Evolutionary conservation across 129 eudicot species (phyloP).

Genomic region (Helichrysum umbraculigerum): DNA sequence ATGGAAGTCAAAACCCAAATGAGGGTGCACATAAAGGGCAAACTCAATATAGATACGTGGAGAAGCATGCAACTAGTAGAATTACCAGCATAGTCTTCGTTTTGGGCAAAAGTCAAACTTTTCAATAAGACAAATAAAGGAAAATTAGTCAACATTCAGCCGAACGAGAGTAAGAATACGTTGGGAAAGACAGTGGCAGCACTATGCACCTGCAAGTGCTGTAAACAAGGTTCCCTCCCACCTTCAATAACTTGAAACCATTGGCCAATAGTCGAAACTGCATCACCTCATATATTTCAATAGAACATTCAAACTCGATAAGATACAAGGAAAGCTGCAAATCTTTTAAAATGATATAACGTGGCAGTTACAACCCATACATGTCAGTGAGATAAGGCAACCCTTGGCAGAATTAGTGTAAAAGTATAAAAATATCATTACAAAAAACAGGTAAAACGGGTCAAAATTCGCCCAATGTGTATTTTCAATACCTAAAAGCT

Average conservation of each 20-base stretch:
- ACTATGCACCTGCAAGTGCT: conserved; percentile 88
- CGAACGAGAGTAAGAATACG: conserved; percentile 1
- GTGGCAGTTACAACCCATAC: no score
- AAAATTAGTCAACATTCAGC: conserved; percentile 10
- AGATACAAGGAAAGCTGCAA: not conserved
- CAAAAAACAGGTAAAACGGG: no score
- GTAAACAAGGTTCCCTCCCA: conserved; percentile 81
- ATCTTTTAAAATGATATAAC: not conserved
- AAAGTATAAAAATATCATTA: no score
- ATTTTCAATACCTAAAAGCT: no score
- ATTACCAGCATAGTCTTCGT: conserved; percentile 87
- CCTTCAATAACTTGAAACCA: conserved; percentile 82
- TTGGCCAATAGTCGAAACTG: conserved; percentile 83
- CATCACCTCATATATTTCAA: conserved; percentile 18
- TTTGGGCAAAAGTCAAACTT: conserved; percentile 91
- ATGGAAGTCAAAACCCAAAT: not conserved
- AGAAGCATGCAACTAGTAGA: not conserved
- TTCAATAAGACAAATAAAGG: conserved; percentile 7
- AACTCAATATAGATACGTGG: not conserved
- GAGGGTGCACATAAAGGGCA: not conserved
- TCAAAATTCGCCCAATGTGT: no score
- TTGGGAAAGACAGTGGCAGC: not conserved
- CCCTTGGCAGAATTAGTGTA: no score
- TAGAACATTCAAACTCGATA: conserved; percentile 10
- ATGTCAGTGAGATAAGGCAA: no score